Percentiles rank a stretch among this genome's conserved stretches.
phyloP scores from a whole-genome alignment of 2,329 filamentous ascomycete genomes.

The Chaetoscypha palmicola region DNA sequence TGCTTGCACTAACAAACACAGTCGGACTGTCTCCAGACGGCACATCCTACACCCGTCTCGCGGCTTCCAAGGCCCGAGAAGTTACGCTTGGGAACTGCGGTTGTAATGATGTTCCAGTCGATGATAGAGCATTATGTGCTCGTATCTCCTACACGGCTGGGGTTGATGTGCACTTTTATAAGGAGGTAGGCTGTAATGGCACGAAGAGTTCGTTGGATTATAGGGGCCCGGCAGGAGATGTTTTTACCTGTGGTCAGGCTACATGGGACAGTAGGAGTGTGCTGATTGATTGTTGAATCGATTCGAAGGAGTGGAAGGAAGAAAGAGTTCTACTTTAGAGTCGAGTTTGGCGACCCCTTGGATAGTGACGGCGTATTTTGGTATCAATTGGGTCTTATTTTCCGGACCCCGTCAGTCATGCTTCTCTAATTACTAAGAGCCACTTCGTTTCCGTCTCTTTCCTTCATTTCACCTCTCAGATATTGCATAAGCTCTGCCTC shows the following conservation, averaged over 20 bases:
- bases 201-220: not conserved
- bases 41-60: not conserved
- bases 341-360: no score
- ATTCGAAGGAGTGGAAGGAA: not conserved
- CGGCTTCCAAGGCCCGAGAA: not conserved
- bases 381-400: no score
- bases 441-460: no score
- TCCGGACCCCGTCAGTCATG: no score
- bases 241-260: not conserved
- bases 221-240: not conserved
- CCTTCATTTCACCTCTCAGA: no score
- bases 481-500: no score
- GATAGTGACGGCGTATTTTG: no score
- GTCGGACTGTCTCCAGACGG: slow-evolving; percentile 1
- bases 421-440: no score
- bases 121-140: not conserved
- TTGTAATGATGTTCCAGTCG: not conserved
- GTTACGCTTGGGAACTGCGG: slow-evolving; percentile 2
- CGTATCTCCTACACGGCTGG: slow-evolving; percentile 1
- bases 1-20: not conserved
- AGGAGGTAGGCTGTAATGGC: slow-evolving; percentile 1
- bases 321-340: no score
- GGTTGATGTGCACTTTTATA: slow-evolving; percentile 1
- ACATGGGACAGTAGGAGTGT: not conserved
- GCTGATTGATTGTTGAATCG: slow-evolving; percentile 3